Conservation (phyloP, 768 basidiomycete genomes). For the Phaeolepiota aurea region DNA sequence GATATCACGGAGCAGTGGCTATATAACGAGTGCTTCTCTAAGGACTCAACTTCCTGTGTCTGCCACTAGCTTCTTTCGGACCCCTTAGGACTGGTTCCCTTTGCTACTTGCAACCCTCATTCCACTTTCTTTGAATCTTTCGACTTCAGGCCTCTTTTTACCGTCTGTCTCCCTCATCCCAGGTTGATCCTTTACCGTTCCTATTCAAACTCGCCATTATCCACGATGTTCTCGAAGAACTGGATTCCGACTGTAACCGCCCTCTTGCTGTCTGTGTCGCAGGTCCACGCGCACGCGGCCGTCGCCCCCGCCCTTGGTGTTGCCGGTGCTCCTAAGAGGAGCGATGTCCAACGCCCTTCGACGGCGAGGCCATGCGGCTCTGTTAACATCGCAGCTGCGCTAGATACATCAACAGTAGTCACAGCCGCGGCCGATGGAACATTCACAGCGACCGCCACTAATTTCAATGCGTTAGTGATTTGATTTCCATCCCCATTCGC, state of each 20-base stretch:
- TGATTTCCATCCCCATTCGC: no score
- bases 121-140: conserved; percentile 1
- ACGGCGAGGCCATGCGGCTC: conserved; percentile 23
- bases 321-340: conserved; percentile 9
- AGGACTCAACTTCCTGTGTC: background rate
- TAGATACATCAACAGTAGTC: conserved; percentile 22
- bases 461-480: conserved; percentile 30
- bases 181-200: background rate
- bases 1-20: no score
- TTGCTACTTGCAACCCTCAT: background rate
- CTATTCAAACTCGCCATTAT: background rate
- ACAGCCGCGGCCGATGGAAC: conserved; percentile 20
- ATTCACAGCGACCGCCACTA: conserved; percentile 24
- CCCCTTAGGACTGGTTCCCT: conserved; percentile 4
- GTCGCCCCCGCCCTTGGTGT: conserved; percentile 26
- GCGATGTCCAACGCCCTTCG: conserved; percentile 15
- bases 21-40: no score
- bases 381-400: conserved; percentile 19
- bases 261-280: no score
- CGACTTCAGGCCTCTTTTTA: background rate
- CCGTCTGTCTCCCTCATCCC: background rate
- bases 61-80: background rate
- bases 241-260: conserved; percentile 13
- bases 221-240: conserved; percentile 9
- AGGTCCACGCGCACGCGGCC: conserved; percentile 23